phyloP scores from a whole-genome alignment of 805 yeast genomes.

The Brettanomyces anomalus region DNA sequence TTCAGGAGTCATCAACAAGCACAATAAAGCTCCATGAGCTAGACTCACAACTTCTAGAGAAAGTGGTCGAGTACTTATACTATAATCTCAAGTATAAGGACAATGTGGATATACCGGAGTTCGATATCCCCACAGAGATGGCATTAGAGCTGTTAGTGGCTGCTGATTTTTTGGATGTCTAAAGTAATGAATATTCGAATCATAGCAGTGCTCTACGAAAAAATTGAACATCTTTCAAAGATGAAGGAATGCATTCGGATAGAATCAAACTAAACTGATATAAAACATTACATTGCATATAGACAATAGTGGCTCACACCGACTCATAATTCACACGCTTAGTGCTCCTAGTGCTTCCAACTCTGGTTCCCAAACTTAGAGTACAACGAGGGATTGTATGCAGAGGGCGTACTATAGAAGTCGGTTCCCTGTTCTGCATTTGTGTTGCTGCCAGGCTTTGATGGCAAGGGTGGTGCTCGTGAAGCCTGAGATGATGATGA shows the following conservation, averaged over 20 bases:
- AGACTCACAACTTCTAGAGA: slow-evolving; percentile 63
- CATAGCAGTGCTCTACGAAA: no score
- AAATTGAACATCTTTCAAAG: no score
- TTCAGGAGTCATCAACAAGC: slow-evolving; percentile 51
- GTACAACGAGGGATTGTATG: slow-evolving; percentile 39
- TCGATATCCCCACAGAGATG: slow-evolving; percentile 87
- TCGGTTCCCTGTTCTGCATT: slow-evolving; percentile 14
- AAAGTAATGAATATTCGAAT: slow-evolving; percentile 1
- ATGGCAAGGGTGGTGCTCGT: slow-evolving; percentile 19
- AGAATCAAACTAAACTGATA: background rate
- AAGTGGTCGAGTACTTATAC: slow-evolving; percentile 77
- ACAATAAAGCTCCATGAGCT: slow-evolving; percentile 51
- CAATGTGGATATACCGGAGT: slow-evolving; percentile 66
- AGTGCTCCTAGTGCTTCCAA: slow-evolving; percentile 6
- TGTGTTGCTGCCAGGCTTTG: slow-evolving; percentile 13
- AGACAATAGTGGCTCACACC: no score
- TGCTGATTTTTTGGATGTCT: slow-evolving; percentile 79
- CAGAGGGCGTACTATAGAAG: slow-evolving; percentile 43
- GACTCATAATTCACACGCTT: background rate
- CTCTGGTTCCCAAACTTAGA: slow-evolving; percentile 21
- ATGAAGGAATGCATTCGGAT: background rate
- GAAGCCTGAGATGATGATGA: background rate
- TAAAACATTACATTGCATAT: no score
- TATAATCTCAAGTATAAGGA: slow-evolving; percentile 63
- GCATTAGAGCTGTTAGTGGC: slow-evolving; percentile 88